Percentiles rank a stretch among this genome's conserved stretches.
phyloP scores from a whole-genome alignment of 129 eudicot species.

The Artemisia argyi region DNA sequence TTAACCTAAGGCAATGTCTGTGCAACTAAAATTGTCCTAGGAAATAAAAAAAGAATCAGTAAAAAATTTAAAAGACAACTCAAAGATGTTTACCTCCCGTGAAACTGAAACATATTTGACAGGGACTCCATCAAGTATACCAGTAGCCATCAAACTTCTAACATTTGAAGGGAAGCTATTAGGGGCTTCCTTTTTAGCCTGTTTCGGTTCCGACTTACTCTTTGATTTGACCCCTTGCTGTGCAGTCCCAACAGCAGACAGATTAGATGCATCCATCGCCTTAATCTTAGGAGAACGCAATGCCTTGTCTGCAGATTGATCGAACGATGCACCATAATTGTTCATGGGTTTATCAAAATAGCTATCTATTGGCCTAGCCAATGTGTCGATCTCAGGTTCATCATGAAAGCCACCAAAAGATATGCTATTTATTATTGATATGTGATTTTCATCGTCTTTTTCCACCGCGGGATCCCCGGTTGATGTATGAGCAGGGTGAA shows the following conservation, averaged over 20 bases:
- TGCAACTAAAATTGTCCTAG: too few species aligned
- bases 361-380: constrained; percentile 44
- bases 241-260: constrained; percentile 30
- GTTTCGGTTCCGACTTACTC: constrained; percentile 54
- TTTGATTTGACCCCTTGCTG: constrained; percentile 46
- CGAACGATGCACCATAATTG: constrained; percentile 44
- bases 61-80: too few species aligned
- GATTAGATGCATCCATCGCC: constrained; percentile 47
- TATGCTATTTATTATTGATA: too few species aligned
- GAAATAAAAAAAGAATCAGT: too few species aligned
- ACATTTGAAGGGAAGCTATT: constrained; percentile 91
- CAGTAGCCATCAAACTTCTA: constrained; percentile 81
- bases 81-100: constrained; percentile 53
- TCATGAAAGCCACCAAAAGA: too few species aligned
- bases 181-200: constrained; percentile 71
- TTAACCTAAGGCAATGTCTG: too few species aligned
- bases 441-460: too few species aligned
- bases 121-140: constrained; percentile 87
- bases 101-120: constrained; percentile 67
- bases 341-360: constrained; percentile 38
- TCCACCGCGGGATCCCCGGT: too few species aligned
- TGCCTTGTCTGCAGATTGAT: constrained; percentile 51
- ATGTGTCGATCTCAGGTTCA: constrained; percentile 17
- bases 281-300: constrained; percentile 39
- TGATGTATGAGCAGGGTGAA: too few species aligned